Conservation (phyloP, 495 filamentous ascomycete genomes). For the Penicillium bovifimosum region DNA sequence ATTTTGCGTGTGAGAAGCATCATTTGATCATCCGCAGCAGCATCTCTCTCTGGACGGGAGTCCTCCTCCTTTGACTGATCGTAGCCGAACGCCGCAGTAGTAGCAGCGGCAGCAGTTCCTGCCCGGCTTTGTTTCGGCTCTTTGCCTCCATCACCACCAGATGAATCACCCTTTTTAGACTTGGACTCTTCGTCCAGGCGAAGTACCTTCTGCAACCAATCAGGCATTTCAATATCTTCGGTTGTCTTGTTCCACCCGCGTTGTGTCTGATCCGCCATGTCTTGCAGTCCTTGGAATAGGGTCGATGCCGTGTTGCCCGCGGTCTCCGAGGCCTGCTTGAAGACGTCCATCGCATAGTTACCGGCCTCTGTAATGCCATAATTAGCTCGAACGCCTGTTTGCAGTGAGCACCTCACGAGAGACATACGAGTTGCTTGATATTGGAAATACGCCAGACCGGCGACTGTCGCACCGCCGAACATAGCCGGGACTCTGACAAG, state of each 20-base stretch:
- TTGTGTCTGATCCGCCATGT: conserved; percentile 70
- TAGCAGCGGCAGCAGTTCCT: conserved; percentile 50
- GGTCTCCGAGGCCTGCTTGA: conserved; percentile 63
- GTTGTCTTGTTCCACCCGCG: conserved; percentile 81
- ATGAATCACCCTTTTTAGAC: conserved; percentile 31
- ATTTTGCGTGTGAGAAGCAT: conserved; percentile 99
- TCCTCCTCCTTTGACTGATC: conserved; percentile 69
- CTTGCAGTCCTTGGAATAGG: conserved; percentile 63
- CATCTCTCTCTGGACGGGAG: conserved; percentile 51
- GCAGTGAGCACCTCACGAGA: background rate
- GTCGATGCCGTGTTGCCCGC: conserved; percentile 59
- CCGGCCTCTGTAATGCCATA: conserved; percentile 61
- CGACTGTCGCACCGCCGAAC: conserved; percentile 83
- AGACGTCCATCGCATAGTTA: conserved; percentile 79
- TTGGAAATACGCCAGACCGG: conserved; percentile 84
- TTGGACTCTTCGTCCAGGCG: conserved; percentile 48
- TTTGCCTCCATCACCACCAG: conserved; percentile 42
- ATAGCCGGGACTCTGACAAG: conserved; percentile 81
- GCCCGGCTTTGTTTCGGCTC: conserved; percentile 59
- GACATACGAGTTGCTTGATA: conserved; percentile 88
- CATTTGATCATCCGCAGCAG: conserved; percentile 94
- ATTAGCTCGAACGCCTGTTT: conserved; percentile 21
- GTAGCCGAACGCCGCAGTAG: conserved; percentile 73
- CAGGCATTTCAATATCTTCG: conserved; percentile 67
- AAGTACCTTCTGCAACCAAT: conserved; percentile 79